Base-by-base conservation (phyloP, 2,329 filamentous ascomycete species). In the Hymenoscyphus fructigenus region DNA sequence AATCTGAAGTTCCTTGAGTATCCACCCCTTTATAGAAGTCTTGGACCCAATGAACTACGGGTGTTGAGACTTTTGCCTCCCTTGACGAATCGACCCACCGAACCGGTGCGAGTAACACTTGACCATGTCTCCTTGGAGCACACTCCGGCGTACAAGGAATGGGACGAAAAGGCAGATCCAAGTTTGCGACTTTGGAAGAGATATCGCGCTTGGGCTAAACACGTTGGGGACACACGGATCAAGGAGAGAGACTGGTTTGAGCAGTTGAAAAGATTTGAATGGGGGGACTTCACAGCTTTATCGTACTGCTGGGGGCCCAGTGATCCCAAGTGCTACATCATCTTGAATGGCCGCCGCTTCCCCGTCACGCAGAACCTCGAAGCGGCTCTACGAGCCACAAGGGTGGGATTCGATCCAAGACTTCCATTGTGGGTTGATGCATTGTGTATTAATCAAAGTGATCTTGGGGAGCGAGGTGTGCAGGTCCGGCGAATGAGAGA, bases 41-140 rank as follows among this genome's bases (percentile, higher is more conserved):
- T 59, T 15, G 29, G 34, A 6, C 10, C 28, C 17, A 59, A 59
- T 20, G 57, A 59, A n/a, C 20, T 59, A 3, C 57, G 57, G 34
- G 17, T 59, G 17, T 36, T 59, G n/a, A 23, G 20, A n/a, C 14
- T 59, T 17, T 26, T 34, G 6, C 29, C 29, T 15, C 10, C 29
- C 15, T 14, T 34, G 15, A 59, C 57, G 20, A 41, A 59, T 26
- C 32, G 32, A 41, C 3, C 26, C 32, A 3, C 28, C 34, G 57
- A 59, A 41, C n/a, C 32, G 12, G 34, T 59, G 1, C 28, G 34
- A 15, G n/a, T 29, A 20, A 20, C 23, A 6, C 57, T 59, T 20
- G 20, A 59, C 20, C 57, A 59, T 38, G 57, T 59, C 28, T 38
- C 57, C 20, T 29, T 59, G 7, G 57, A 59, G 2, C n/a, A 38